Evolutionary conservation across 2,329 filamentous ascomycete species (phyloP).

Genomic region (Fusarium abutilonis): DNA sequence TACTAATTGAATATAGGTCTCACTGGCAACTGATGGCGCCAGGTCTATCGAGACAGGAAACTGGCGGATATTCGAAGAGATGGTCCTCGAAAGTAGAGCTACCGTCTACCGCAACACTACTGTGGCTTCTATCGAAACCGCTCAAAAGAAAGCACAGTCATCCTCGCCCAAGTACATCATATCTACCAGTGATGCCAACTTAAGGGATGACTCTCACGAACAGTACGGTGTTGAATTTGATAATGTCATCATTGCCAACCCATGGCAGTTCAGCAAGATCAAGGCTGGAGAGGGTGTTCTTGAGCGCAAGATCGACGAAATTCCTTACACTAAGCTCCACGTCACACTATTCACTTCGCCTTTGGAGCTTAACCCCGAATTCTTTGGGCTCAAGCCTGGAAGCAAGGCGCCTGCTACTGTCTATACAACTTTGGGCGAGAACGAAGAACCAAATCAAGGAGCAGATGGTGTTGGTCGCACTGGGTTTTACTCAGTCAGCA

Average conservation of each 20-base stretch:
- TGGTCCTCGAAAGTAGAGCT: conserved; percentile 74
- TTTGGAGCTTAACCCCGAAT: conserved; percentile 72
- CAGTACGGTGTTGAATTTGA: conserved; percentile 71
- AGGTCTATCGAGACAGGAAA: conserved; percentile 85
- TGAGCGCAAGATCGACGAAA: conserved; percentile 74
- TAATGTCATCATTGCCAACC: conserved; percentile 82
- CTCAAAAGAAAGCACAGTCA: conserved; percentile 54
- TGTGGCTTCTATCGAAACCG: conserved; percentile 68
- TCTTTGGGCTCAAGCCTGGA: conserved; percentile 74
- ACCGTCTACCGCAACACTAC: conserved; percentile 71
- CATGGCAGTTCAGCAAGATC: conserved; percentile 83
- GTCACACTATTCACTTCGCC: conserved; percentile 90
- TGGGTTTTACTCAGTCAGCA: conserved; percentile 87
- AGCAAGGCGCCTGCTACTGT: conserved; percentile 74
- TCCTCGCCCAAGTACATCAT: conserved; percentile 60
- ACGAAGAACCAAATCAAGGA: conserved; percentile 62
- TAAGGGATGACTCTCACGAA: conserved; percentile 42
- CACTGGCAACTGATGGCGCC: conserved; percentile 88
- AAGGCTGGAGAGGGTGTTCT: conserved; percentile 71
- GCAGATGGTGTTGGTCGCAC: conserved; percentile 73
- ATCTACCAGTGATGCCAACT: conserved; percentile 47
- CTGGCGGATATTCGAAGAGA: conserved; percentile 90
- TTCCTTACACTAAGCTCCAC: conserved; percentile 88
- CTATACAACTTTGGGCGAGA: conserved; percentile 79
- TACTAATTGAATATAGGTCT: conserved; percentile 63